Percentiles rank a stretch among this genome's conserved stretches.
Evolutionary conservation across 345 rosid species (phyloP).

Genomic region (Clarkia xantiana): DNA sequence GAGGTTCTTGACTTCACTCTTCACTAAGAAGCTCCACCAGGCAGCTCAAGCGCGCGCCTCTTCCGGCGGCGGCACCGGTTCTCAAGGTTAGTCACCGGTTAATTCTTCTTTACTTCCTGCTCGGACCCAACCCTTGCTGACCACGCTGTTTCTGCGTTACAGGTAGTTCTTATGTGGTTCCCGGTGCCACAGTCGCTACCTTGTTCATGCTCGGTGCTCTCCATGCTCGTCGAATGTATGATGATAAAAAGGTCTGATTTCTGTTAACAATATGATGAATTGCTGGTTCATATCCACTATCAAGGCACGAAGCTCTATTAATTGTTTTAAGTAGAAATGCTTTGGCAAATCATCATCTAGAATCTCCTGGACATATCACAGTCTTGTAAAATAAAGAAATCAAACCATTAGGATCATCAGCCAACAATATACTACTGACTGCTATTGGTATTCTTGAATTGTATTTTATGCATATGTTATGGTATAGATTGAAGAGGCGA

Average conservation of each 20-base stretch:
- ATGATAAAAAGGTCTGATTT: conserved; percentile 59
- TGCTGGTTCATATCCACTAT: too few relatives aligned
- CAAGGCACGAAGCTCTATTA: too few relatives aligned
- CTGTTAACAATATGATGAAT: neutral
- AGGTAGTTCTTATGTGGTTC: conserved; percentile 62
- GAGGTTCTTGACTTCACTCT: conserved; percentile 26
- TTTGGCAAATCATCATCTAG: too few relatives aligned
- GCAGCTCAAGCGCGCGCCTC: conserved; percentile 31
- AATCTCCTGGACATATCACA: too few relatives aligned
- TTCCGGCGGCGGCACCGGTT: conserved; percentile 24
- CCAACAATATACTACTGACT: too few relatives aligned
- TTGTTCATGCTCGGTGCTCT: conserved; percentile 93
- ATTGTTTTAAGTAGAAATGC: too few relatives aligned
- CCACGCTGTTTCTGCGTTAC: conserved; percentile 9
- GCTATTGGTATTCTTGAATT: neutral
- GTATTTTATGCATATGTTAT: conserved; percentile 3
- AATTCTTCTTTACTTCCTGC: neutral
- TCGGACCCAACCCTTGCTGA: conserved; percentile 1
- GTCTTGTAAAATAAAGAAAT: too few relatives aligned
- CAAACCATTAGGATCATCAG: too few relatives aligned
- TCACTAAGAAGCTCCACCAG: conserved; percentile 29
- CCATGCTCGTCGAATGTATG: conserved; percentile 83
- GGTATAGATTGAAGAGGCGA: conserved; percentile 64
- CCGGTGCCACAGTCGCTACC: conserved; percentile 87
- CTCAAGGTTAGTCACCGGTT: conserved; percentile 31